Evolutionary conservation across 202 grass and related monocot genomes (phyloP).

Genomic region (Hordeum pubiflorum): DNA sequence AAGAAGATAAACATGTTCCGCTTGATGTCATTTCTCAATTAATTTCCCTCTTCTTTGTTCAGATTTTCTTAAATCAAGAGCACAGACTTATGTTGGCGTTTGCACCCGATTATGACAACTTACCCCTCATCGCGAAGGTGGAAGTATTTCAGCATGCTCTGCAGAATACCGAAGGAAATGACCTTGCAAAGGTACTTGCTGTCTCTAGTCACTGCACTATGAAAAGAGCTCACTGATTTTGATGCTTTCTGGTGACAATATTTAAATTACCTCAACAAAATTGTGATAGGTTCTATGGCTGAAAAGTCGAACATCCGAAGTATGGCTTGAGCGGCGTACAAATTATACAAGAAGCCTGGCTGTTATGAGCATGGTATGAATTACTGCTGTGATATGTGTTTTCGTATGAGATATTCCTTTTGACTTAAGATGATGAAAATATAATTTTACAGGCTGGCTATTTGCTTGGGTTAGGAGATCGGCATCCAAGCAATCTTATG

Average conservation of each 20-base stretch:
- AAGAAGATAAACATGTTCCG: neutral
- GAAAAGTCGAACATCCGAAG: slow-evolving; percentile 91
- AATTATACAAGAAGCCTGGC: slow-evolving; percentile 94
- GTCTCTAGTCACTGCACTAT: neutral
- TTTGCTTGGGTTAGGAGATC: slow-evolving; percentile 92
- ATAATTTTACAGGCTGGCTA: slow-evolving; percentile 75
- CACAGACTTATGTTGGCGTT: slow-evolving; percentile 90
- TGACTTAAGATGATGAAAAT: slow-evolving; percentile 13
- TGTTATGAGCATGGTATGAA: slow-evolving; percentile 97
- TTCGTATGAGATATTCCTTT: slow-evolving; percentile 6
- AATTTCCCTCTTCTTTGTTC: slow-evolving; percentile 19
- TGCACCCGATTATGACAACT: slow-evolving; percentile 92
- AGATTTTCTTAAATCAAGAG: slow-evolving; percentile 99
- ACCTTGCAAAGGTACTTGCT: slow-evolving; percentile 78
- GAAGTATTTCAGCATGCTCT: slow-evolving; percentile 98
- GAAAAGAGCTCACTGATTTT: neutral
- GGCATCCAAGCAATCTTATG: slow-evolving; percentile 99
- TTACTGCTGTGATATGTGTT: slow-evolving; percentile 17
- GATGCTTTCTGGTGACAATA: slow-evolving; percentile 11
- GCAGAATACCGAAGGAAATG: slow-evolving; percentile 85
- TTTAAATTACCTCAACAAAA: slow-evolving; percentile 23
- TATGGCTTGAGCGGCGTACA: slow-evolving; percentile 96
- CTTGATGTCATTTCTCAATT: neutral
- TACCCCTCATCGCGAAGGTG: slow-evolving; percentile 87
- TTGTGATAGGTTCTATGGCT: slow-evolving; percentile 79